Evolutionary conservation across 2,329 filamentous ascomycete genomes (phyloP).

Genomic region (Stemphylium lycopersici): DNA sequence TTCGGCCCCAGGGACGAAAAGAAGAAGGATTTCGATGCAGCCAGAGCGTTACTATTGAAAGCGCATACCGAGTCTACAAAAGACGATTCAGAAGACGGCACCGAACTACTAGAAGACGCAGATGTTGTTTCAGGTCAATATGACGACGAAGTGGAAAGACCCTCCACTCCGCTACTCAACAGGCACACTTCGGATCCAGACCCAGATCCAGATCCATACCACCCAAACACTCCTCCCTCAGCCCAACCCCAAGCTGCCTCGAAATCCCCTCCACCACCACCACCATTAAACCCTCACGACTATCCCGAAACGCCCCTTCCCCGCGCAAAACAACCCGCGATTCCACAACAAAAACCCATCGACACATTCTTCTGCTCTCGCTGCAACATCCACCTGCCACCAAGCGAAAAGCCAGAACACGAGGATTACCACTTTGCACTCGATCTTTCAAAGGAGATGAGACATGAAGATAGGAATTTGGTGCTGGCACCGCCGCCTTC

Average conservation of each 20-base stretch:
- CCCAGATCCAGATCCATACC: constrained; percentile 17
- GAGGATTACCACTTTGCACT: constrained; percentile 94
- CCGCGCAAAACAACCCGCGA: neutral
- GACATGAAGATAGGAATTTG: constrained; percentile 35
- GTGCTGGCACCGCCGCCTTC: constrained; percentile 2
- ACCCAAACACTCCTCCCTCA: constrained; percentile 37
- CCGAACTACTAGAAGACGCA: constrained; percentile 18
- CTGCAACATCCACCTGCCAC: constrained; percentile 68
- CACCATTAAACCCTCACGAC: neutral
- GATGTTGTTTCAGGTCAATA: constrained; percentile 19
- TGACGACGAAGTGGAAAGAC: constrained; percentile 20
- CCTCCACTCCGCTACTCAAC: constrained; percentile 19
- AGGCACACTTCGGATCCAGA: constrained; percentile 15
- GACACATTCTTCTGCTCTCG: constrained; percentile 63
- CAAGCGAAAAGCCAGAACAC: constrained; percentile 72
- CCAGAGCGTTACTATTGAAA: constrained; percentile 36
- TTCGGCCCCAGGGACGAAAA: constrained; percentile 41
- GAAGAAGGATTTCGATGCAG: constrained; percentile 43
- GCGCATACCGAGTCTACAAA: constrained; percentile 35
- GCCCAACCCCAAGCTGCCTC: constrained; percentile 33
- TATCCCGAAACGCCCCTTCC: constrained; percentile 4
- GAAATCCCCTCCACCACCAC: constrained; percentile 9
- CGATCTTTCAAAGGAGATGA: constrained; percentile 71
- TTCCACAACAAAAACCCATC: constrained; percentile 27
- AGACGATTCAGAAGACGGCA: constrained; percentile 32